These are phyloP conservation scores for Cadophora sp. DNA, from an alignment of 2,329 filamentous ascomycete genomes.

Conservation along the genomic window DNA sequence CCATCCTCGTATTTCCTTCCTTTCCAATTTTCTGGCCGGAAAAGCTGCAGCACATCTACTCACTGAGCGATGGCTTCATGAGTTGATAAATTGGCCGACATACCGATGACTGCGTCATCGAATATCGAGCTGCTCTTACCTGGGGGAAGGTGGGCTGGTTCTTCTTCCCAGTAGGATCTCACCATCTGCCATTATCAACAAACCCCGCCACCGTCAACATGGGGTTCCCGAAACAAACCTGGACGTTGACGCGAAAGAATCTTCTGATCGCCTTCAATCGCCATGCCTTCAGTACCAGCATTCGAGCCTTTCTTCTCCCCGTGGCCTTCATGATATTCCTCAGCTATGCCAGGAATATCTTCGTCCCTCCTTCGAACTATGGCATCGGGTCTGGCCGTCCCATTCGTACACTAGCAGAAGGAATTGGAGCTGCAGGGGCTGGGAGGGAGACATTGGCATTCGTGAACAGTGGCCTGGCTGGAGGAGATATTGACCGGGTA, in stretches of 20 bases:
- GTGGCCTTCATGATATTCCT: slow-evolving; percentile 65
- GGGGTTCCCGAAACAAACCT: slow-evolving; percentile 62
- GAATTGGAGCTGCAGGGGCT: slow-evolving; percentile 61
- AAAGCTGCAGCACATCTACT: background rate
- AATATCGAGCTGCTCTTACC: background rate
- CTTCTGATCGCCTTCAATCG: slow-evolving; percentile 63
- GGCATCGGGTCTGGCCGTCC: slow-evolving; percentile 71
- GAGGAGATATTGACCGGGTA: slow-evolving; percentile 74
- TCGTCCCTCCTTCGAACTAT: slow-evolving; percentile 76
- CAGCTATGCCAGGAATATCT: slow-evolving; percentile 80
- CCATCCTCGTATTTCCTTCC: background rate
- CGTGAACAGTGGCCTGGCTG: slow-evolving; percentile 74
- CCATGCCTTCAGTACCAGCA: slow-evolving; percentile 57
- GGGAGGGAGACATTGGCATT: slow-evolving; percentile 77
- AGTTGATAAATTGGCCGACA: background rate
- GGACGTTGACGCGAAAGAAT: slow-evolving; percentile 69
- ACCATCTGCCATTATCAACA: background rate
- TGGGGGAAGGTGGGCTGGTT: background rate
- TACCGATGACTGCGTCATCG: background rate
- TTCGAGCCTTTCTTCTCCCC: slow-evolving; percentile 66
- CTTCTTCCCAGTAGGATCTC: background rate
- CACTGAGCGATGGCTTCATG: slow-evolving; percentile 10
- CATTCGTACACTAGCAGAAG: slow-evolving; percentile 69
- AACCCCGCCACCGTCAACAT: slow-evolving; percentile 45
- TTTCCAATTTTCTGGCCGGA: no score